phyloP scores from a whole-genome alignment of 1,139 yeast genomes.

The Sugiyamaella castrensis region DNA sequence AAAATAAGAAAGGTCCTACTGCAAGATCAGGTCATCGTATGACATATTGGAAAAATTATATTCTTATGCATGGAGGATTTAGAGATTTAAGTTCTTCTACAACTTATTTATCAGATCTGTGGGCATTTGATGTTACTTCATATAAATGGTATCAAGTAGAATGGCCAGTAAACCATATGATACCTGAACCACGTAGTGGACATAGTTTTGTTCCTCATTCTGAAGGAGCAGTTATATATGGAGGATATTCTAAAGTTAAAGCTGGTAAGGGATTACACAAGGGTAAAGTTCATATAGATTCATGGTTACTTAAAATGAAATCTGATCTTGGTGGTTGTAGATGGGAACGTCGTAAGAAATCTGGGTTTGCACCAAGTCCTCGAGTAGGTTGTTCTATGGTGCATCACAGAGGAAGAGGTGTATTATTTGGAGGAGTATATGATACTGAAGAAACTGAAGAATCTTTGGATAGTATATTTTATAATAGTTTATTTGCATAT shows the following conservation, averaged over 20 bases:
- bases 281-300: constrained; percentile 86
- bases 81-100: constrained; percentile 84
- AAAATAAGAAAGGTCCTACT: constrained; percentile 69
- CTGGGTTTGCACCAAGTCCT: constrained; percentile 85
- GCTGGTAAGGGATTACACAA: constrained; percentile 86
- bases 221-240: constrained; percentile 85
- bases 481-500: constrained; percentile 75
- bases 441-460: constrained; percentile 96
- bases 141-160: constrained; percentile 91
- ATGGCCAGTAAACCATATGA: constrained; percentile 73
- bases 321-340: constrained; percentile 73
- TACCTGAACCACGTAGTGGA: constrained; percentile 93
- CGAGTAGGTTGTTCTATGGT: constrained; percentile 95
- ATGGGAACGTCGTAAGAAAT: constrained; percentile 88
- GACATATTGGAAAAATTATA: constrained; percentile 86
- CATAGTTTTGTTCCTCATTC: constrained; percentile 79
- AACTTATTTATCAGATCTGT: constrained; percentile 77
- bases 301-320: constrained; percentile 88
- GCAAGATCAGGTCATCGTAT: constrained; percentile 92
- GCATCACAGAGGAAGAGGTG: constrained; percentile 87
- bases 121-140: constrained; percentile 88
- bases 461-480: constrained; percentile 78
- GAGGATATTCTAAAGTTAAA: constrained; percentile 92
- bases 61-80: constrained; percentile 87
- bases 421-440: constrained; percentile 92